A percentile compares a stretch with the other conserved stretches of the same genome.
phyloP scores from a whole-genome alignment of 192 early-diverging fungal genomes.

The Radiomyces spectabilis region DNA sequence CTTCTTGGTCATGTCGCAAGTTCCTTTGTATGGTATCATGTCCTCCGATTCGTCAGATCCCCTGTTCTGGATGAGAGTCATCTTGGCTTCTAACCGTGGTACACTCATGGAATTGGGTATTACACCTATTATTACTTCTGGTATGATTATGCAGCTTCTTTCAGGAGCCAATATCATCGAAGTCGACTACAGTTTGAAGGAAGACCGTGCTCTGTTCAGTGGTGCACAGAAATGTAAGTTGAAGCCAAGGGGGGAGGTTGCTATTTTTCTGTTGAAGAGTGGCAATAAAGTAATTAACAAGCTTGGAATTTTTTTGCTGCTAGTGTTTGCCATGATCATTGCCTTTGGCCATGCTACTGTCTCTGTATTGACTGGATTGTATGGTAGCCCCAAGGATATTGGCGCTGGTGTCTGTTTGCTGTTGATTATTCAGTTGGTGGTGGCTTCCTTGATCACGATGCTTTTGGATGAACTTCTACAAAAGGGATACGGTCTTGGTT shows the following conservation, averaged over 20 bases:
- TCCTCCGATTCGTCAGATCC: conserved; percentile 99
- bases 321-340: conserved; percentile 97
- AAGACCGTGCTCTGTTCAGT: conserved; percentile 96
- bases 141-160: conserved; percentile 99
- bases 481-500: conserved; percentile 99
- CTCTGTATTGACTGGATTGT: conserved; percentile 96
- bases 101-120: conserved; percentile 99
- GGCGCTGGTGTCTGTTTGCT: conserved; percentile 95
- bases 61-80: conserved; percentile 99
- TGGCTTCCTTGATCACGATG: conserved; percentile 96
- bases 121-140: conserved; percentile 98
- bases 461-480: conserved; percentile 98
- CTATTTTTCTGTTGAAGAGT: too few relatives aligned
- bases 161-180: conserved; percentile 98
- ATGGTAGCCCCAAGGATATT: conserved; percentile 92
- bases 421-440: conserved; percentile 93
- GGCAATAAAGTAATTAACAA: background rate
- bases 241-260: too few relatives aligned
- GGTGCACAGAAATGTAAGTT: conserved; percentile 93
- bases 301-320: background rate
- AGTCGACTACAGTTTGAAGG: conserved; percentile 97
- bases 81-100: conserved; percentile 98
- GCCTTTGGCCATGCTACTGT: conserved; percentile 98
- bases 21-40: conserved; percentile 99
- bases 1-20: conserved; percentile 99